Percentiles rank a stretch among this genome's conserved stretches.
phyloP scores from a whole-genome alignment of 768 basidiomycete species.

The Panaeolus papilionaceus region DNA sequence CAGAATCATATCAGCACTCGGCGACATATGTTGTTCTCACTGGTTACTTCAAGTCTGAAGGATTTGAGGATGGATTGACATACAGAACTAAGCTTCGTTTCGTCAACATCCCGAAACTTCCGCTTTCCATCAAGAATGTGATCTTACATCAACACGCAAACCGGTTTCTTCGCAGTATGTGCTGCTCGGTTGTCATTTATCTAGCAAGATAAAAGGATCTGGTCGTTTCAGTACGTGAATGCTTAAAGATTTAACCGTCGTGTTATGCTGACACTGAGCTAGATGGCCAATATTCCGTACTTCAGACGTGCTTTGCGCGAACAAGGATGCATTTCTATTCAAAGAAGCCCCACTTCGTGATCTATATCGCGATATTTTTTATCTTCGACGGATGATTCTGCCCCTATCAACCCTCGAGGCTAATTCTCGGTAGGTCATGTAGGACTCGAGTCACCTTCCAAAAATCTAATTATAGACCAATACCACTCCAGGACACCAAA shows the following conservation, averaged over 20 bases:
- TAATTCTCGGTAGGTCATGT: not conserved
- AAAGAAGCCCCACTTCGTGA: not conserved
- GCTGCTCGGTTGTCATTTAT: not conserved
- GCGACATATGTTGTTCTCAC: no score
- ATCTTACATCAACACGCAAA: not conserved
- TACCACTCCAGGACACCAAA: not conserved
- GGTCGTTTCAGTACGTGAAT: not conserved
- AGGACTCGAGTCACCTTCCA: not conserved
- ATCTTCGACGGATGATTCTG: not conserved
- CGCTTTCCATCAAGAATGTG: no score
- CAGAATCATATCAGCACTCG: no score
- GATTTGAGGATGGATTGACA: no score
- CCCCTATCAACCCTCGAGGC: not conserved
- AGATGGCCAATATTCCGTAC: not conserved
- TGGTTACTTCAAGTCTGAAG: no score
- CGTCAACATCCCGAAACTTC: no score
- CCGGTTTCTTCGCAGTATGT: not conserved
- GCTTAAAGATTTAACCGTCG: not conserved
- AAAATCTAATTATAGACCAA: not conserved
- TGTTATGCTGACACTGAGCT: not conserved
- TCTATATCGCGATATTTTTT: not conserved
- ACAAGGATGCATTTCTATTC: not conserved
- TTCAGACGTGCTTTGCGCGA: not conserved
- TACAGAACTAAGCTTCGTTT: no score
- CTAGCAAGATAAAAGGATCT: not conserved